Base-by-base conservation (phyloP, 495 filamentous ascomycete species). In the Penicillium pancosmium region DNA sequence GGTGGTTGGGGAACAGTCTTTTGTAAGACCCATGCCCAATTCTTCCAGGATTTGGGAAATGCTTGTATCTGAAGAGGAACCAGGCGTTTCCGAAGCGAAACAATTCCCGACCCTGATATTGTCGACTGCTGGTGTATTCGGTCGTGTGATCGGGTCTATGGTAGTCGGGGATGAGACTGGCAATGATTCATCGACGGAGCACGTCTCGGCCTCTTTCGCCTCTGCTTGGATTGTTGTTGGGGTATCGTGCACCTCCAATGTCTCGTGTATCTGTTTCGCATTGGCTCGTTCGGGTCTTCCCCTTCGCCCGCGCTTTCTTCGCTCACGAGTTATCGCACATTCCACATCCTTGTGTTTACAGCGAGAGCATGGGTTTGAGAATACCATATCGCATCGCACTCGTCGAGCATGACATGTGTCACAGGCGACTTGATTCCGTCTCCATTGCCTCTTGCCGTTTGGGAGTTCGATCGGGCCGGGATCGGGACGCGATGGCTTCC, bases 351-450 rank as follows among this genome's bases (percentile, higher is more conserved):
- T 76, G 31, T 73, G 71, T n/a, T 76, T 65, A 36, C 77, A 80
- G 50, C 77, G 68, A 15, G 76, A 76, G 54, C 77, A 80, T 12
- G 77, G 76, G 40, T 76, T 7, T 27, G 46, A 27, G 46, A 5
- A 78, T 4, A 74, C 73, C 19, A 76, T 75, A 60, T 80, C 77
- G 69, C 77, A 80, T 62, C 75, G 70, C 13, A 80, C 77, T 16
- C 77, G 77, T 15, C 77, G 76, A 9, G 69, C 60, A 48, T 80
- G 77, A 52, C 77, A 80, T 13, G 76, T 72, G 54, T 80, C 76
- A 60, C 77, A 80, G 25, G 77, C 77, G 13, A 80, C 73, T 36
- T 70, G 71, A 54, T 80, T 80, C 10, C 77, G 73, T 33, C 73
- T 73, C 77, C 76, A 78, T 56, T 74, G 72, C 59, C 70, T 71